Base-by-base conservation (phyloP, 345 rosid species). In the Ricinus communis region DNA sequence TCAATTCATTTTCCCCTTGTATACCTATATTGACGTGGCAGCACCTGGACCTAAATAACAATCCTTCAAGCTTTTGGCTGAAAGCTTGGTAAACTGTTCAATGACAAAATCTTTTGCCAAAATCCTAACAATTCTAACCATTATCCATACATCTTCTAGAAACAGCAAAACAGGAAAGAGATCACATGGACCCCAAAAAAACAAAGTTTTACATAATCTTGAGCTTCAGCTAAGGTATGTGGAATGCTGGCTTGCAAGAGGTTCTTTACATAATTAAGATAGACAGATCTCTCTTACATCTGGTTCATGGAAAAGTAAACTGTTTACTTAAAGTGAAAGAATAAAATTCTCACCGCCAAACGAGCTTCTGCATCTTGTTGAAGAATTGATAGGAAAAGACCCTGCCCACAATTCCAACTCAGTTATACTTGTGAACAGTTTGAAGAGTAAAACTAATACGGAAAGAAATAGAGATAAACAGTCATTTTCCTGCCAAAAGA, bases 361-460 rank as follows among this genome's bases (percentile, higher is more conserved):
- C 92, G 93, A 71, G 85, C 77, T 84, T 85, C 92, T 75, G 96
- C 79, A 69, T 85, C 91, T 79, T 88, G 96, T 77, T 82, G 95
- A 80, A 94, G 88, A 84, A 88, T 84, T 45, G 88, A 85, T 52
- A 87, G 76, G 52, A 90, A 79, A 56, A 94, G 85, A 55, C 93
- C 96, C 98, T 94, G 91, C 75, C 8, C 76, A 82, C 72, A 52
- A 64, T 64, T 70, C 49, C 62, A 80, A 36, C 24, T 41, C 13
- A 49, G 3, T 54, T 64, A 41, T 28, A 27, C 47, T 67, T 41
- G 31, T 6, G 15, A 63, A 21, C 36, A 62, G 53, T 68, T 58
- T 59, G 16, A 24, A 40, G 50, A n/a, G 10, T n/a, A n/a, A n/a
- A n/a, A n/a, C n/a, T n/a, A n/a, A n/a, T n/a, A n/a, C n/a, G n/a